Evolutionary conservation across 208 protist species (phyloP), one percentile per base, ranked within the genome.

Genomic region (Entamoeba invadens): DNA sequence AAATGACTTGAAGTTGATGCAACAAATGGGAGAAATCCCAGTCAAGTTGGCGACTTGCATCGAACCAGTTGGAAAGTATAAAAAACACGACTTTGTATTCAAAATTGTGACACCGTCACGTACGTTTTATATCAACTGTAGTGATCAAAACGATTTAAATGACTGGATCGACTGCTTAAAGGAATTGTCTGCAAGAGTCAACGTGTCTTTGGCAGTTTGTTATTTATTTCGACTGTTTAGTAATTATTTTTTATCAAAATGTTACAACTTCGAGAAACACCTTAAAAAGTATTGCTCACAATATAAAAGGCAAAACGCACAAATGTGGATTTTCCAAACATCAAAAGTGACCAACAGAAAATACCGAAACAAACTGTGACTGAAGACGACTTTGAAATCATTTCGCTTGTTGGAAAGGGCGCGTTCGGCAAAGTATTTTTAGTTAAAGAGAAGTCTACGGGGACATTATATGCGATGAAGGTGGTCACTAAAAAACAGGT

Each of bases 401-500:
- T 92, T 5, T 46, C 38, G n/a, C 14, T 92, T 25, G 21, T 77
- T n/a, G 57, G 57, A 10, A 77, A 77, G 38, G 94, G 94, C 6
- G 45, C 91, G 31, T 94, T 94, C 50, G 87, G 38, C 21, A 93
- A 21, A 35, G 94, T 94, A 2, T 92, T n/a, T 50, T 68, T 93
- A 25, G 91, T 45, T n/a, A 45, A 92, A 91, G 21, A 92, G 14
- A 46, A 35, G 50, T 4, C 5, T 10, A 93, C 93, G 16, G 4
- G 92, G 4, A 21, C 5, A 16, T 92, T 77, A 87, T 96, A 95
- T 77, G 96, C 96, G 0, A 77, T 97, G 38, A 97, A 97, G 93
- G 95, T 95, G n/a, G 38, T 97, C 50, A 94, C 94, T 68, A 97
- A 97, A 91, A 72, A 72, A 3, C 92, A 96, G 46, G 72, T 97